A percentile compares a stretch with the other conserved stretches of the same genome.
phyloP scores from a whole-genome alignment of 1,284 basidiomycete genomes.

The Porogramme epimiltina region DNA sequence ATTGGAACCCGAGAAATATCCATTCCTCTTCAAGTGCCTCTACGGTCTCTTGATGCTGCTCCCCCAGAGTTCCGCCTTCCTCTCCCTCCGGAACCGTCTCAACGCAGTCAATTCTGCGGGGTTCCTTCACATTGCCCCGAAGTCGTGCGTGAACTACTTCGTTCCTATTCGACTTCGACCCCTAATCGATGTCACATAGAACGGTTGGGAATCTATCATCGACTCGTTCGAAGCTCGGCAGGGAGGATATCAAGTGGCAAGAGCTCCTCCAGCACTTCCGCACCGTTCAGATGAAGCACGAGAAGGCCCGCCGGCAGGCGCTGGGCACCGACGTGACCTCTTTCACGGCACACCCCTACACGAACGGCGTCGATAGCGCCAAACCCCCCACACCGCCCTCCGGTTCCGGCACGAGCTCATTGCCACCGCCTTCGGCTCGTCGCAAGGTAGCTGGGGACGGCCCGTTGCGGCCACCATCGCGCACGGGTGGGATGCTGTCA shows the following conservation, averaged over 20 bases:
- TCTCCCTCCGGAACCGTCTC: conserved; percentile 91
- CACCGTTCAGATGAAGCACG: conserved; percentile 80
- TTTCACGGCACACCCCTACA: conserved; percentile 30
- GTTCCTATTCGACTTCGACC: not conserved
- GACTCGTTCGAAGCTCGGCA: conserved; percentile 73
- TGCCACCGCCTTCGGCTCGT: conserved; percentile 47
- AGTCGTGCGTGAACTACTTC: conserved; percentile 52
- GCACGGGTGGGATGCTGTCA: conserved; percentile 54
- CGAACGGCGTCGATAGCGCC: conserved; percentile 12
- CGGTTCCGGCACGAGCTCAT: conserved; percentile 5
- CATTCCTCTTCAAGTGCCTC: conserved; percentile 95
- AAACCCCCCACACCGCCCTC: conserved; percentile 19
- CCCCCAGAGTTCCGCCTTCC: conserved; percentile 96
- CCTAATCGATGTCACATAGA: conserved; percentile 16
- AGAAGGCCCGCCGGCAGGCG: conserved; percentile 79
- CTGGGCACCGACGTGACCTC: conserved; percentile 52
- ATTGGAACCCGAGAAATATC: conserved; percentile 95
- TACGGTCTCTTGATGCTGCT: conserved; percentile 98
- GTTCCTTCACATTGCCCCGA: conserved; percentile 86
- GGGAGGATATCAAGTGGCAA: conserved; percentile 93
- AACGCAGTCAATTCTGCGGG: conserved; percentile 96
- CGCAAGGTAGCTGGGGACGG: conserved; percentile 53
- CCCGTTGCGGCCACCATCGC: conserved; percentile 31
- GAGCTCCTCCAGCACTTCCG: conserved; percentile 89
- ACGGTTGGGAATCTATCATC: conserved; percentile 39